A percentile compares a stretch with the other conserved stretches of the same genome.
These are phyloP conservation scores for Aspergillus awamori DNA, from an alignment of 2,329 filamentous ascomycete genomes.

Conservation along the genomic window DNA sequence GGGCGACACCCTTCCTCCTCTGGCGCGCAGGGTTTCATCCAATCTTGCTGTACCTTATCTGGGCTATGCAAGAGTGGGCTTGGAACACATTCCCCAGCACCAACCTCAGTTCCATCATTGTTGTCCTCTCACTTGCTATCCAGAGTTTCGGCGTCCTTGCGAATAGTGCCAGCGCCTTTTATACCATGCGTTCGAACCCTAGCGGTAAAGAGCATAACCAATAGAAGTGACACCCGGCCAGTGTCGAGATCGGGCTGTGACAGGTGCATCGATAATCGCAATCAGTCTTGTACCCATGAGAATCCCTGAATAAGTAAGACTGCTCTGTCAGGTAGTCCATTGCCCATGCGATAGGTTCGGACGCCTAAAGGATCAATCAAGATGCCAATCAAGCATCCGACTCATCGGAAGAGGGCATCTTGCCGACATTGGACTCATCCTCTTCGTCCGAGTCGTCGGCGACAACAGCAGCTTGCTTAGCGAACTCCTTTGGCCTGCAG, in stretches of 20 bases:
- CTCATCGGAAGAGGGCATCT: constrained; percentile 80
- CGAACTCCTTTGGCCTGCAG: constrained; percentile 76
- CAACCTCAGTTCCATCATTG: constrained; percentile 62
- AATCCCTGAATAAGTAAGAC: not conserved
- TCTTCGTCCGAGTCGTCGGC: constrained; percentile 74
- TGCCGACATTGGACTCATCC: constrained; percentile 78
- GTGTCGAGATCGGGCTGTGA: not conserved
- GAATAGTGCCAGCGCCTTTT: constrained; percentile 35
- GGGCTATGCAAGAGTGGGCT: constrained; percentile 82
- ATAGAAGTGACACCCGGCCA: constrained; percentile 18
- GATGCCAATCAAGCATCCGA: constrained; percentile 64
- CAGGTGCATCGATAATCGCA: not conserved
- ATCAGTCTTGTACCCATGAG: not conserved
- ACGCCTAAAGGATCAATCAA: not conserved
- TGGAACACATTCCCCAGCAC: constrained; percentile 95
- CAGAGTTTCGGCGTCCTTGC: constrained; percentile 67
- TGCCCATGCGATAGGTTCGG: not conserved
- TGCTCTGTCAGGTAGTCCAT: not conserved
- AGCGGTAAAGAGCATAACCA: constrained; percentile 27
- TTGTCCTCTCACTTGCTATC: constrained; percentile 70
- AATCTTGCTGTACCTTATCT: constrained; percentile 67
- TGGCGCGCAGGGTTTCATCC: constrained; percentile 76
- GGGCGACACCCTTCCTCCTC: constrained; percentile 83
- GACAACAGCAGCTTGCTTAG: constrained; percentile 63
- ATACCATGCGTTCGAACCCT: constrained; percentile 22